These are phyloP conservation scores for Botryotinia globosa DNA, from an alignment of 2,329 filamentous ascomycete genomes.

Conservation along the genomic window DNA sequence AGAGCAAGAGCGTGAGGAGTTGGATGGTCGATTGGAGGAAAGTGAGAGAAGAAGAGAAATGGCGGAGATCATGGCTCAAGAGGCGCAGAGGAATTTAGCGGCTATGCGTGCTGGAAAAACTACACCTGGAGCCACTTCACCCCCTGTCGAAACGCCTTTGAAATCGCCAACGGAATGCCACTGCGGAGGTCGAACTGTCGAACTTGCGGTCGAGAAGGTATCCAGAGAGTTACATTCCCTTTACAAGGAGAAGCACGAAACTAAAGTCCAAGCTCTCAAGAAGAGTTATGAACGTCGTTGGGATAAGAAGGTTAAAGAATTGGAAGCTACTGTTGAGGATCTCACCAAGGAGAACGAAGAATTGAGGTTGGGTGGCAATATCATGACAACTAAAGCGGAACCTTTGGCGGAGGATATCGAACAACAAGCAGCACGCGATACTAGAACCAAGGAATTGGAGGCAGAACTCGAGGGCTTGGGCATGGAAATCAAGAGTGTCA, in stretches of 20 bases:
- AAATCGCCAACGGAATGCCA: conserved; percentile 36
- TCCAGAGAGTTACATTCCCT: conserved; percentile 88
- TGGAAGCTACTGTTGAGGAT: conserved; percentile 69
- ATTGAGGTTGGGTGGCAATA: conserved; percentile 58
- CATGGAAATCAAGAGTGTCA: conserved; percentile 67
- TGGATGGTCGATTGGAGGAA: conserved; percentile 73
- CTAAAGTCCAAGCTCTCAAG: conserved; percentile 87
- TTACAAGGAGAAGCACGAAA: conserved; percentile 97
- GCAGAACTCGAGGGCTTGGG: conserved; percentile 68
- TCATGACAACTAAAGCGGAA: conserved; percentile 58
- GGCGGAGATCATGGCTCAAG: conserved; percentile 71
- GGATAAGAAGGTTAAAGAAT: conserved; percentile 81
- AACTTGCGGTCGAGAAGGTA: conserved; percentile 83
- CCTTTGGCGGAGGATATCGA: conserved; percentile 49
- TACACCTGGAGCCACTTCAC: conserved; percentile 25
- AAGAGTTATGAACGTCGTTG: conserved; percentile 81
- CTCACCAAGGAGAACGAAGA: conserved; percentile 73
- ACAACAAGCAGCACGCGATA: conserved; percentile 68
- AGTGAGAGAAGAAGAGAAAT: conserved; percentile 71
- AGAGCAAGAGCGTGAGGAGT: conserved; percentile 77
- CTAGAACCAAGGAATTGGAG: conserved; percentile 78
- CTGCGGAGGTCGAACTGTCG: conserved; percentile 59
- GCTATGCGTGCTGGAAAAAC: conserved; percentile 65
- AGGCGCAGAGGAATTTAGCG: conserved; percentile 72
- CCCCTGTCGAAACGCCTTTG: conserved; percentile 39